phyloP scores from a whole-genome alignment of 2,329 filamentous ascomycete species.

The Talaromyces pinophilus region DNA sequence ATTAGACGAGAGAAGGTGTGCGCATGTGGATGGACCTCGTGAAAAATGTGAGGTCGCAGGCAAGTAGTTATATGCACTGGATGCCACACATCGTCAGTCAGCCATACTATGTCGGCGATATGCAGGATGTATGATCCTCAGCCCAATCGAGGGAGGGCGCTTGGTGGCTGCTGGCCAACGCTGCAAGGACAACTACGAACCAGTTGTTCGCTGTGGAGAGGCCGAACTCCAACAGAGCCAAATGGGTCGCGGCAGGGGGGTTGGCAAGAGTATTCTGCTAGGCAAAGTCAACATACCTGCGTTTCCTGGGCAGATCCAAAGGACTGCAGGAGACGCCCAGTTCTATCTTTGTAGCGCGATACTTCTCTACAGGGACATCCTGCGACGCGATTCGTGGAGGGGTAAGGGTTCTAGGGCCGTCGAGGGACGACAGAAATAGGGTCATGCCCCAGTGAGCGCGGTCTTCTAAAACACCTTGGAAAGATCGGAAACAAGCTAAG shows the following conservation, averaged over 20 bases:
- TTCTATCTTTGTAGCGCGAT: constrained; percentile 16
- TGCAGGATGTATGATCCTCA: constrained; percentile 14
- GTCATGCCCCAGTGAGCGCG: background rate
- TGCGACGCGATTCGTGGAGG: constrained; percentile 14
- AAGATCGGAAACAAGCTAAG: constrained; percentile 6
- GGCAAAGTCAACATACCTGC: constrained; percentile 9
- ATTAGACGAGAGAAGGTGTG: constrained; percentile 22
- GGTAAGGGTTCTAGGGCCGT: constrained; percentile 5
- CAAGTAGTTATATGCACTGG: constrained; percentile 34
- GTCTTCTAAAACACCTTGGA: constrained; percentile 11
- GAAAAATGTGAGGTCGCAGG: constrained; percentile 31
- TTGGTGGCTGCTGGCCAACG: constrained; percentile 21
- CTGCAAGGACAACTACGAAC: constrained; percentile 27
- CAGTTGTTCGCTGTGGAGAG: constrained; percentile 28
- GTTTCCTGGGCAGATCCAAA: constrained; percentile 12
- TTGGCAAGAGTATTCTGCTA: background rate
- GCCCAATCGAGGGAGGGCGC: constrained; percentile 24
- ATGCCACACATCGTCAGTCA: constrained; percentile 25
- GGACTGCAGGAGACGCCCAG: constrained; percentile 13
- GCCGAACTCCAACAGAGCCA: constrained; percentile 17
- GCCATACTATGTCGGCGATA: background rate
- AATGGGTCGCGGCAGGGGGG: constrained; percentile 25
- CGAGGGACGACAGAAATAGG: constrained; percentile 14
- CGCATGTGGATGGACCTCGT: constrained; percentile 38
- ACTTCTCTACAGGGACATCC: background rate